A percentile compares a stretch with the other conserved stretches of the same genome.
Conservation (phyloP, 495 filamentous ascomycete genomes). For the Xylaria acuta region DNA sequence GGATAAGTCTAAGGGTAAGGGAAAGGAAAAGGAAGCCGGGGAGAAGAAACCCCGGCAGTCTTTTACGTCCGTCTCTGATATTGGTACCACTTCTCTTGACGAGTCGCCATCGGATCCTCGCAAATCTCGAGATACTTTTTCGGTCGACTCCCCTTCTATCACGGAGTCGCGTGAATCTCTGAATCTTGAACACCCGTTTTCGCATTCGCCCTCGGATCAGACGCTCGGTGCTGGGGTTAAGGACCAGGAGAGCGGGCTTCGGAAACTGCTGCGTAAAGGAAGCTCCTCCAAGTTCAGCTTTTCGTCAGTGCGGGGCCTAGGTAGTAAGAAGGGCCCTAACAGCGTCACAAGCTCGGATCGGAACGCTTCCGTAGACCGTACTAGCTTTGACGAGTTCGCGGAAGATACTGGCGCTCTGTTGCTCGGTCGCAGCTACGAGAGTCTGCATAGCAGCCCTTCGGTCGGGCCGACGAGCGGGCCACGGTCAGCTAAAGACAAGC, state of each 20-base stretch:
- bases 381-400: conserved; percentile 55
- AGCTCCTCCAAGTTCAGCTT: conserved; percentile 81
- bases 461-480: conserved; percentile 43
- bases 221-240: conserved; percentile 48
- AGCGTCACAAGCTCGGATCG: conserved; percentile 53
- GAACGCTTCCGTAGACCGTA: conserved; percentile 50
- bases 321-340: conserved; percentile 67
- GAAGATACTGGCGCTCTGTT: conserved; percentile 42
- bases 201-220: conserved; percentile 70
- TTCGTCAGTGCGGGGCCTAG: conserved; percentile 61
- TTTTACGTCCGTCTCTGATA: conserved; percentile 40
- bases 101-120: conserved; percentile 68
- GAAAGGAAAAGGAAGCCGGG: conserved; percentile 38
- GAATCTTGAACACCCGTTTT: conserved; percentile 67
- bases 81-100: conserved; percentile 48
- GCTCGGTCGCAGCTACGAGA: conserved; percentile 52
- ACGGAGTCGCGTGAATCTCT: conserved; percentile 77
- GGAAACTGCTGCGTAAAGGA: conserved; percentile 79
- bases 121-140: conserved; percentile 58
- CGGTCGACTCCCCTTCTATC: conserved; percentile 65
- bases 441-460: conserved; percentile 48
- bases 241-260: conserved; percentile 61
- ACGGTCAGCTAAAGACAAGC: conserved; percentile 44
- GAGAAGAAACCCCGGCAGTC: conserved; percentile 49
- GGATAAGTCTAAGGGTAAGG: conserved; percentile 24